Evolutionary conservation across 768 basidiomycete genomes (phyloP).

Genomic region (Mycena galopus): DNA sequence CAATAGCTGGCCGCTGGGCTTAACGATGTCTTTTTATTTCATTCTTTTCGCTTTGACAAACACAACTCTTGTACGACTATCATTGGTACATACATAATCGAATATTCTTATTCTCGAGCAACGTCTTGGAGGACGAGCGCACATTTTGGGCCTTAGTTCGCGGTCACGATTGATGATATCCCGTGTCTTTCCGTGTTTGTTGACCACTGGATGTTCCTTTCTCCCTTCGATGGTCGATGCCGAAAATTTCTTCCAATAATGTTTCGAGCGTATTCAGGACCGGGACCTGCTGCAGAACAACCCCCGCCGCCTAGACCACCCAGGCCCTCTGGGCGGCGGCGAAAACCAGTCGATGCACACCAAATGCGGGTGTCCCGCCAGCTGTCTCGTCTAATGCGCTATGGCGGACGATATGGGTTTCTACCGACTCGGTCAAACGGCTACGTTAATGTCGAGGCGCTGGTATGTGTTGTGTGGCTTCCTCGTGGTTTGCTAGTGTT

Average conservation of each 20-base stretch:
- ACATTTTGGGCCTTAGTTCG: not conserved
- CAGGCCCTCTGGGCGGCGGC: not conserved
- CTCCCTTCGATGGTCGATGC: constrained; percentile 18
- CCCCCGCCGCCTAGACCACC: not conserved
- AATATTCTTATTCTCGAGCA: not conserved
- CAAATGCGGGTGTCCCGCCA: constrained; percentile 21
- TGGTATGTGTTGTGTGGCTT: constrained; percentile 25
- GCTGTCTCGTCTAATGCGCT: constrained; percentile 25
- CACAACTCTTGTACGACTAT: constrained; percentile 35
- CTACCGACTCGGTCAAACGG: constrained; percentile 29
- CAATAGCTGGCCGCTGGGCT: not conserved
- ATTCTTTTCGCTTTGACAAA: constrained; percentile 16
- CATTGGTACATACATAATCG: constrained; percentile 17
- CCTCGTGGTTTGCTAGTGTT: not conserved
- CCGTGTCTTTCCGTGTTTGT: not conserved
- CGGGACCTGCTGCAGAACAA: not conserved
- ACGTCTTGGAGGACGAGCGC: too few relatives aligned
- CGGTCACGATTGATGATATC: constrained; percentile 8
- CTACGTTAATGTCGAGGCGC: constrained; percentile 28
- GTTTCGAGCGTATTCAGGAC: constrained; percentile 10
- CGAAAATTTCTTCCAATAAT: constrained; percentile 17
- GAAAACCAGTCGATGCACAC: not conserved
- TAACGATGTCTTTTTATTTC: not conserved
- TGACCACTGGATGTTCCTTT: constrained; percentile 10
- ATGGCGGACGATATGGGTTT: constrained; percentile 2